Evolutionary conservation across 2,329 filamentous ascomycete species (phyloP).

Genomic region (Colletotrichum karsti): DNA sequence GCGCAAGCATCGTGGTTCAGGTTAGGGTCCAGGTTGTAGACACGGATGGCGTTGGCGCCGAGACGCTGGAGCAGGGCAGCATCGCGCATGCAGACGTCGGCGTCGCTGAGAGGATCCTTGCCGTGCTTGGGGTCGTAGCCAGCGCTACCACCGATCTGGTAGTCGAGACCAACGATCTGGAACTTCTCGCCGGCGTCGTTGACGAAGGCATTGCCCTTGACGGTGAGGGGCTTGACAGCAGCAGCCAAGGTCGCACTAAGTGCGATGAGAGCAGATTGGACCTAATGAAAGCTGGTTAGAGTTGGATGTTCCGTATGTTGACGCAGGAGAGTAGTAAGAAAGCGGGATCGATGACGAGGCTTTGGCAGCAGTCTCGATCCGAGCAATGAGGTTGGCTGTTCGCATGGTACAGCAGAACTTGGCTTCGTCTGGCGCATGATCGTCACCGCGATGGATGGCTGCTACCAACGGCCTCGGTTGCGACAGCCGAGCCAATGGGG

Average conservation of each 20-base stretch:
- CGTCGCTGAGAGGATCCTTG: slow-evolving; percentile 68
- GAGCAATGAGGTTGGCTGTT: not conserved
- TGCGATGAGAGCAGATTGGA: slow-evolving; percentile 58
- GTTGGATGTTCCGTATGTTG: not conserved
- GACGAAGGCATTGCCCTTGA: slow-evolving; percentile 67
- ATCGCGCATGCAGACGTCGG: slow-evolving; percentile 67
- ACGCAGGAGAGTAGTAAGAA: not conserved
- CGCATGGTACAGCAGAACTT: not conserved
- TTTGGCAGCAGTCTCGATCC: not conserved
- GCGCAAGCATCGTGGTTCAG: slow-evolving; percentile 74
- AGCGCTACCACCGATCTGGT: slow-evolving; percentile 73
- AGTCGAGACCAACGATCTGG: slow-evolving; percentile 74
- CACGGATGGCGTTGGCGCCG: slow-evolving; percentile 73
- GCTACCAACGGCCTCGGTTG: not conserved
- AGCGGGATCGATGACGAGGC: slow-evolving; percentile 7
- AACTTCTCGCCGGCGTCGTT: slow-evolving; percentile 69
- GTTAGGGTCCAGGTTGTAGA: slow-evolving; percentile 74
- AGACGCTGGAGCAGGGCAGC: slow-evolving; percentile 72
- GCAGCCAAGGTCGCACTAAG: slow-evolving; percentile 60
- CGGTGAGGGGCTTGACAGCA: slow-evolving; percentile 65
- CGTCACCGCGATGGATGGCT: slow-evolving; percentile 2
- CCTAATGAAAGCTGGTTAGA: slow-evolving; percentile 32
- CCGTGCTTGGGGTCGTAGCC: slow-evolving; percentile 64
- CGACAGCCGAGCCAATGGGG: slow-evolving; percentile 8
- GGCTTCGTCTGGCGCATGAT: slow-evolving; percentile 2